Evolutionary conservation across 2,329 filamentous ascomycete species (phyloP), one percentile per base, ranked within the genome.

Genomic region (Seiridium cupressi): DNA sequence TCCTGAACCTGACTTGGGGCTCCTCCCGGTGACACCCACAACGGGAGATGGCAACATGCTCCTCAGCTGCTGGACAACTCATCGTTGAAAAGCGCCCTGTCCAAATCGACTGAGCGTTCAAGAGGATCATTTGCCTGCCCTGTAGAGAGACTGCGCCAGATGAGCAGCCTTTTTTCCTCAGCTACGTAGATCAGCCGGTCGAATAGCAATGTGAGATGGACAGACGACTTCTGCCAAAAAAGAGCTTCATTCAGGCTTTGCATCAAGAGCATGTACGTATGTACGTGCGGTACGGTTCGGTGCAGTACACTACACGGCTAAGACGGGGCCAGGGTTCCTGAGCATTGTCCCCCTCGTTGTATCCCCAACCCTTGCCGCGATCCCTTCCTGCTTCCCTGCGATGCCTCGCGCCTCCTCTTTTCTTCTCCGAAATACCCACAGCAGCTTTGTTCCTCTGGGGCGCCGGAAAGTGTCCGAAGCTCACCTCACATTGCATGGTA

Each of bases 281-380:
- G 18, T 26, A 26, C 18, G 18, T 26, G 18, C 18, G 18, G 18
- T 26, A 26, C 18, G 18, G 18, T 26, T 26, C 32, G 26, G 26
- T 32, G 35, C 35, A 49, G 47, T 8, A 46, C 44, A 18, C 11
- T n/a, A 18, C 13, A 18, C 13, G 44, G 26, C 10, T 26, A 40
- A 55, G 10, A 11, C 53, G 55, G 42, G 32, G 55, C 55, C 26
- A 47, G 40, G 55, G 55, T 36, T 34, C 49, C 13, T 58, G 55
- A 58, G 55, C 55, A 49, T 49, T 58, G 55, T 58, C 55, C 55
- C 48, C 55, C 32, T 57, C 55, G 11, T 18, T 42, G 42, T 34
- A 48, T 44, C 46, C 34, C 36, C 9, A 49, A 51, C 44, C 38
- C 55, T 34, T 58, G 55, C 32, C 55, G 34, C 34, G 44, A 58